These are phyloP conservation scores for Nitzschia sp. DNA, from an alignment of 108 stramenopile genomes.

Conservation along the genomic window DNA sequence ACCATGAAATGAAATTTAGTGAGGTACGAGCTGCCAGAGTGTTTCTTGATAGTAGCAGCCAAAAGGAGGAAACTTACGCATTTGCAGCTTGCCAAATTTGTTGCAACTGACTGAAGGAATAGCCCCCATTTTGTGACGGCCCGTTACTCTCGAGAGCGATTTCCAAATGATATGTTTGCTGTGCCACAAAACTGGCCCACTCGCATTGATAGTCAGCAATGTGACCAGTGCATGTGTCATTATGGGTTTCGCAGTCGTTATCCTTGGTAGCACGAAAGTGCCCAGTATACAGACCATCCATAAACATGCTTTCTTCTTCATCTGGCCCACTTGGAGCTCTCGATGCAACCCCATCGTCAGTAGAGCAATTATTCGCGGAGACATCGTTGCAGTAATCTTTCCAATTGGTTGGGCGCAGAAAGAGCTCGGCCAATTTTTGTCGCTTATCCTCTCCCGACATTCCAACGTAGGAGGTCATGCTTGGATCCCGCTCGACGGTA, in stretches of 20 bases:
- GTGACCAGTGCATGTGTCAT: slow-evolving; percentile 34
- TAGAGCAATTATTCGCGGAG: slow-evolving; percentile 27
- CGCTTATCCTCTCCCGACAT: slow-evolving; percentile 18
- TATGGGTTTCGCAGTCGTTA: slow-evolving; percentile 32
- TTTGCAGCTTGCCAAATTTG: slow-evolving; percentile 49
- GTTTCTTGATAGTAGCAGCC: too few relatives aligned
- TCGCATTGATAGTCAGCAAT: slow-evolving; percentile 29
- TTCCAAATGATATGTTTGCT: slow-evolving; percentile 13
- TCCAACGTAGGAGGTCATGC: slow-evolving; percentile 36
- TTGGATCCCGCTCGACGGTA: slow-evolving; percentile 31
- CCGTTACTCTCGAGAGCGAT: too few relatives aligned
- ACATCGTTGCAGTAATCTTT: slow-evolving; percentile 41
- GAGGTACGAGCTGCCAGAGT: too few relatives aligned
- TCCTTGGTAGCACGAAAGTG: slow-evolving; percentile 37
- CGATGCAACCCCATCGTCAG: slow-evolving; percentile 26
- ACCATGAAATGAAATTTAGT: too few relatives aligned
- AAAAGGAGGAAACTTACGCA: too few relatives aligned
- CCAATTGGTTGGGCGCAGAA: slow-evolving; percentile 46
- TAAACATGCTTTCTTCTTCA: slow-evolving; percentile 27
- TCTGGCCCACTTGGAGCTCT: slow-evolving; percentile 20
- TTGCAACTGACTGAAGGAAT: slow-evolving; percentile 26
- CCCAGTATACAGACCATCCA: slow-evolving; percentile 38
- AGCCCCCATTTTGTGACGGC: too few relatives aligned
- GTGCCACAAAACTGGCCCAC: slow-evolving; percentile 13
- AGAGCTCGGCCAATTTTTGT: slow-evolving; percentile 33